Base-by-base conservation (phyloP, 306 rosid species). In the Citrullus amarus region DNA sequence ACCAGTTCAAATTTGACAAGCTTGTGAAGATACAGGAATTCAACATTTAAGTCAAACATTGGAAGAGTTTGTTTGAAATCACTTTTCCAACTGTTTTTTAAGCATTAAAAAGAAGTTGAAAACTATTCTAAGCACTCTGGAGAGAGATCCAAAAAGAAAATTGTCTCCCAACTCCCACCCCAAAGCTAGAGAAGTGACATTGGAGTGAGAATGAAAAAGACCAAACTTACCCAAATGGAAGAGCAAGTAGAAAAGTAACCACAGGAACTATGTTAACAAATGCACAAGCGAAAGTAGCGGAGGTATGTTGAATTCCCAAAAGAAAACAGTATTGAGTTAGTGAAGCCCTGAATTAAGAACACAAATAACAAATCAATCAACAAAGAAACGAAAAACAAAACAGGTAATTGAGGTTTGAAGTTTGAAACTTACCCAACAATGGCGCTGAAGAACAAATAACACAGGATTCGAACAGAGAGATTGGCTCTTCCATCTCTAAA, bases 271-370 rank as follows among this genome's bases (percentile, higher is more conserved):
- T 81, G 88, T 93, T 93, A 69, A 93, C 16, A 56, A 93, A 93
- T 77, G 98, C 98, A 77, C 91, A 89, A 30, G 97, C 82, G 82
- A 91, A 93, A 77, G 97, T 91, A 56, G 97, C 97, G 32, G 98
- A 93, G 15, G 98, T 93, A 80, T 91, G 88, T 84, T 91, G 91
- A 67, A 93, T 90, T 11, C 98, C 98, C 70, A 91, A 78, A 80
- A 93, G 97, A 87, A 90, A 92, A 59, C 90, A 83, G 85, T 90
- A 93, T 78, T 91, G 98, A 48, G 98, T 88, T 22, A 88, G 79
- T 11, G 98, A 93, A 72, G 97, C 84, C 86, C 98, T 93, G 69
- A 81, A 55, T 15, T 4, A 36, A 13, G 13, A 13, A 58, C 20
- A 18, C 3, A 13, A 2, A 16, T 1, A 8, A 30, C 20, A 36